A percentile compares a stretch with the other conserved stretches of the same genome.
These are phyloP conservation scores for Neonectria faginata DNA, from an alignment of 2,329 filamentous ascomycete genomes.

Conservation along the genomic window DNA sequence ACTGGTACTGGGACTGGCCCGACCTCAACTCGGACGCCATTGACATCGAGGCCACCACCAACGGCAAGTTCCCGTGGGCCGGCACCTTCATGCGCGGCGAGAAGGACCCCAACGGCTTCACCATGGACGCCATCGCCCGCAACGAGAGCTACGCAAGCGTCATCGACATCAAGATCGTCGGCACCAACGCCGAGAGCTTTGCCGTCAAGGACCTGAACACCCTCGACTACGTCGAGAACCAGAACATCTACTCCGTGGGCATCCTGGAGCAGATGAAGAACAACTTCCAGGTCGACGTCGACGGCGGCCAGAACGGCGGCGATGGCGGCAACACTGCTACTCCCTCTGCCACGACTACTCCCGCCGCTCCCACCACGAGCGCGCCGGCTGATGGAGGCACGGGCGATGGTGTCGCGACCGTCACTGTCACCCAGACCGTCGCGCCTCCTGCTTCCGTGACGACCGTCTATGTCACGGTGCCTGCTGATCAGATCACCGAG, in stretches of 20 bases:
- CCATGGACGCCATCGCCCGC: constrained; percentile 48
- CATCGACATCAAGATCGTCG: constrained; percentile 55
- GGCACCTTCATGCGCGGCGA: constrained; percentile 56
- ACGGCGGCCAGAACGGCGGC: constrained; percentile 37
- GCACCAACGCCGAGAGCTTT: constrained; percentile 39
- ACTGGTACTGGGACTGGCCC: constrained; percentile 98
- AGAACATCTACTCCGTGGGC: constrained; percentile 57
- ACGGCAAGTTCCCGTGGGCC: constrained; percentile 58
- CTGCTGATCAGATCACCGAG: constrained; percentile 38
- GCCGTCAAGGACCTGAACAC: constrained; percentile 38
- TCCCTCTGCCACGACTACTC: constrained; percentile 32
- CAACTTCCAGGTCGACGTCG: constrained; percentile 59
- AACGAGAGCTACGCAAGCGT: constrained; percentile 58
- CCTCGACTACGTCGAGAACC: constrained; percentile 50
- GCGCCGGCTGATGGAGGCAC: constrained; percentile 32
- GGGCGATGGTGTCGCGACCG: constrained; percentile 40
- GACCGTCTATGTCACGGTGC: constrained; percentile 53
- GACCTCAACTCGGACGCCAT: constrained; percentile 61
- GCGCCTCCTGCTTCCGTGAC: constrained; percentile 54
- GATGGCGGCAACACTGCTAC: constrained; percentile 35
- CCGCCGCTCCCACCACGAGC: constrained; percentile 22
- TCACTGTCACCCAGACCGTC: constrained; percentile 54
- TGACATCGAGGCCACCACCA: constrained; percentile 53
- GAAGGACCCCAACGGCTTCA: constrained; percentile 52
- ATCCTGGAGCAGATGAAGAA: constrained; percentile 59